Base-by-base conservation (phyloP, 2,329 filamentous ascomycete species). In the Falciphora oryzae region DNA sequence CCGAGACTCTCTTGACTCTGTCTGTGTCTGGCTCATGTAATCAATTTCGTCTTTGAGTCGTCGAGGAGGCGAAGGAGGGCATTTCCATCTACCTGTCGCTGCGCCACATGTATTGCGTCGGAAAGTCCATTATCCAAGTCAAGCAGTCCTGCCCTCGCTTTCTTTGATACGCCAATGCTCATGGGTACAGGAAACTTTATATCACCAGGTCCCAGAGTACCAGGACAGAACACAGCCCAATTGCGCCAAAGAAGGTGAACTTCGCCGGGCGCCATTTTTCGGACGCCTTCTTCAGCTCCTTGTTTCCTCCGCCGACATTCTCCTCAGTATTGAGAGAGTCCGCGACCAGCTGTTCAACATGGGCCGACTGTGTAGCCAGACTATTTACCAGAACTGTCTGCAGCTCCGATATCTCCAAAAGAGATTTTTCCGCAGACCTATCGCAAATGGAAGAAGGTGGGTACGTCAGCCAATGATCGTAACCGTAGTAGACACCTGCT, bases 381-480 rank as follows among this genome's bases (percentile, higher is more conserved):
- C 97, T 96, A 71, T 86, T 87, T 57, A 95, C 92, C 16, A 99
- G 88, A 64, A 94, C 88, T 64, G 91, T 92, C 75, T 99, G 95
- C 63, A 99, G 81, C 73, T 96, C 93, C 10, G 92, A 90, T 68
- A 99, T 97, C 75, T 99, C 95, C 4, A 96, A 77, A 7, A 99
- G 83, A 0, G 93, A 97, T 74, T 91, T 92, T 75, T 99, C 93
- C 0, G 93, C 93, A 31, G 89, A 90, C 72, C 92, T 96, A 72
- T 66, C 38, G 31, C 28, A 38, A 58, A 65, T 2, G 35, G 35
- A 8, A 11, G 4, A 18, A 38, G 35, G 5, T 38, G 35, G 5
- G 14, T 38, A 5, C 61, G 64, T 14, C 29, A 57, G 29, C 62
- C 27, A 18, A 22, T 11, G 22, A n/a, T n/a, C 18, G 2, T n/a